Conservation (phyloP, 148 eudicot genomes). For the Rhododendron ovatum region DNA sequence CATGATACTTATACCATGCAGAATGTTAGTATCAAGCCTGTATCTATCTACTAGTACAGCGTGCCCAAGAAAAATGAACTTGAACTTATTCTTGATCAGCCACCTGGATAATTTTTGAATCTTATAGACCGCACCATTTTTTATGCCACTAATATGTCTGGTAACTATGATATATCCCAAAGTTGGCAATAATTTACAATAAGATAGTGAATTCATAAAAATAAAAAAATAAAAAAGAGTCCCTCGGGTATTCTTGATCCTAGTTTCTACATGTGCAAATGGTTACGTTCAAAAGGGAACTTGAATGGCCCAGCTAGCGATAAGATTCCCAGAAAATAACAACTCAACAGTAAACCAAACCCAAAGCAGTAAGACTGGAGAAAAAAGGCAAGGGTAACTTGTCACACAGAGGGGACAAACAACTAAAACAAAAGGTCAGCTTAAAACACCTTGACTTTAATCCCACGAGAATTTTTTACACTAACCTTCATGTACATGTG, state of each 20-base stretch:
- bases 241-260: not conserved
- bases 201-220: not conserved
- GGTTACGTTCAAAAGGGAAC: not conserved
- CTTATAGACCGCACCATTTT: not conserved
- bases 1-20: not conserved
- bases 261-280: not conserved
- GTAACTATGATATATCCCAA: not conserved
- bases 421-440: not conserved
- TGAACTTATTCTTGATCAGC: not conserved
- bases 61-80: not conserved
- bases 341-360: not conserved
- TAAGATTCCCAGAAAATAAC: not conserved
- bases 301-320: not conserved
- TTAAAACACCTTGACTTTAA: not conserved
- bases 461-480: not conserved
- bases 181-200: not conserved
- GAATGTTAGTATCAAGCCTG: not conserved
- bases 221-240: not conserved
- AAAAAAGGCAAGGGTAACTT: not conserved
- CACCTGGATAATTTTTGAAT: not conserved
- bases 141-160: not conserved
- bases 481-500: constrained; percentile 84
- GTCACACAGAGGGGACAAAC: not conserved
- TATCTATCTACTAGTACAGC: not conserved
- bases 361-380: not conserved